These are phyloP conservation scores for Cytospora schulzeri DNA, from an alignment of 2,329 filamentous ascomycete genomes.

Conservation along the genomic window DNA sequence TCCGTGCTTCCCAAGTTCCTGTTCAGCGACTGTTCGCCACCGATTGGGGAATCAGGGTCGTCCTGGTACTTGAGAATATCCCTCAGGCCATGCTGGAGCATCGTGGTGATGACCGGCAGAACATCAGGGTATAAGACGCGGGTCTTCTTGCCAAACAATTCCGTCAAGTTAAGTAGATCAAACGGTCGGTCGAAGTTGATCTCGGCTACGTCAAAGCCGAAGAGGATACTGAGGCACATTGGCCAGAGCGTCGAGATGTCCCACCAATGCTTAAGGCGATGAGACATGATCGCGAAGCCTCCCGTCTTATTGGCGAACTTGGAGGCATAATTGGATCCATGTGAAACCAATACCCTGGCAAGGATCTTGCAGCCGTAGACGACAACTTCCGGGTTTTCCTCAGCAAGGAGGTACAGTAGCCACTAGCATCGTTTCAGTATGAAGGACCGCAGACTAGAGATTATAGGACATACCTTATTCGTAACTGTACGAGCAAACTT, in stretches of 20 bases:
- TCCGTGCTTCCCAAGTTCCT: slow-evolving; percentile 33
- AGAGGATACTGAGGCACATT: slow-evolving; percentile 84
- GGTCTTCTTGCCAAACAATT: slow-evolving; percentile 66
- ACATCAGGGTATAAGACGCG: slow-evolving; percentile 76
- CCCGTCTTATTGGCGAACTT: slow-evolving; percentile 85
- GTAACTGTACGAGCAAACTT: slow-evolving; percentile 95
- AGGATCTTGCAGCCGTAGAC: slow-evolving; percentile 81
- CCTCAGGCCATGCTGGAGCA: slow-evolving; percentile 85
- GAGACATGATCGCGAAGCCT: slow-evolving; percentile 84
- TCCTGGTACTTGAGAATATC: slow-evolving; percentile 65
- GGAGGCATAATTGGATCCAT: slow-evolving; percentile 77
- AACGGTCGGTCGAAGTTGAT: slow-evolving; percentile 74
- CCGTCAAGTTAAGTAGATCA: slow-evolving; percentile 72
- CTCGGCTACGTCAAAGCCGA: slow-evolving; percentile 77
- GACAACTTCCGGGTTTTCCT: slow-evolving; percentile 82
- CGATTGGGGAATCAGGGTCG: slow-evolving; percentile 57
- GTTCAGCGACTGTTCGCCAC: slow-evolving; percentile 30
- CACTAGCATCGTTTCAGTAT: slow-evolving; percentile 55
- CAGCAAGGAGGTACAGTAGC: slow-evolving; percentile 87
- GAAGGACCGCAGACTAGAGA: not conserved
- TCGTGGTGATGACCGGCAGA: slow-evolving; percentile 76
- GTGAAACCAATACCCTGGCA: slow-evolving; percentile 77
- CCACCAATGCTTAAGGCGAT: slow-evolving; percentile 86
- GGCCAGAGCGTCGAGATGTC: slow-evolving; percentile 82
- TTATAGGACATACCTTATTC: slow-evolving; percentile 69